Evolutionary conservation across 805 yeast genomes (phyloP), one percentile per base, ranked within the genome.

Genomic region (Tetrapisispora namnaoensis): DNA sequence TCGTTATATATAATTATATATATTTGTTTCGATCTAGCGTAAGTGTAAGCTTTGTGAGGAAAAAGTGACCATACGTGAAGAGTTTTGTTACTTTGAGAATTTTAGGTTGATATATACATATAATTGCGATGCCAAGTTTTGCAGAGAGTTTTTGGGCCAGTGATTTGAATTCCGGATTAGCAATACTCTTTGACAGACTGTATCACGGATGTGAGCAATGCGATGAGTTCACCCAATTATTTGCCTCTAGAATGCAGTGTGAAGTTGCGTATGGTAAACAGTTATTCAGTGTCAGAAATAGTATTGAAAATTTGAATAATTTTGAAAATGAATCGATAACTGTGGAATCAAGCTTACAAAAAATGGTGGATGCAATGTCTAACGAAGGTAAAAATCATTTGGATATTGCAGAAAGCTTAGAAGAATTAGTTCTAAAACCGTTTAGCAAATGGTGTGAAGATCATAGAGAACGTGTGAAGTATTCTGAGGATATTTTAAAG

Each of bases 121-220:
- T n/a, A n/a, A 13, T 32, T 32, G 43, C 16, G 10, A 63, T 64
- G 68, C 62, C 78, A 9, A 77, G 86, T 20, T 83, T 85, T 67
- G 79, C 86, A 4, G 87, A 83, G 55, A 78, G 81, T 56, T 85
- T 85, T 67, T 85, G 95, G 95, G 73, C 88, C 8, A 71, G 70
- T 28, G 90, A 83, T 59, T 79, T 81, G 58, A 67, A 72, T 14
- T 67, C 74, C n/a, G 81, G 86, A 36, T 65, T 76, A 43, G 69
- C 72, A 45, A 66, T 69, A 2, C 67, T 82, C 9, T 82, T 80
- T 55, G 70, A 67, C 21, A 76, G 77, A 53, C 68, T 82, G 39
- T 69, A 73, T 51, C 76, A 74, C 55, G 95, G 95, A 0, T 73
- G 83, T 49, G 72, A 69, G 24, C 95, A 87, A 62, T 83, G 85